These are phyloP conservation scores for Davidsoniella neocaledoniae DNA, from an alignment of 2,329 filamentous ascomycete species.

Conservation along the genomic window DNA sequence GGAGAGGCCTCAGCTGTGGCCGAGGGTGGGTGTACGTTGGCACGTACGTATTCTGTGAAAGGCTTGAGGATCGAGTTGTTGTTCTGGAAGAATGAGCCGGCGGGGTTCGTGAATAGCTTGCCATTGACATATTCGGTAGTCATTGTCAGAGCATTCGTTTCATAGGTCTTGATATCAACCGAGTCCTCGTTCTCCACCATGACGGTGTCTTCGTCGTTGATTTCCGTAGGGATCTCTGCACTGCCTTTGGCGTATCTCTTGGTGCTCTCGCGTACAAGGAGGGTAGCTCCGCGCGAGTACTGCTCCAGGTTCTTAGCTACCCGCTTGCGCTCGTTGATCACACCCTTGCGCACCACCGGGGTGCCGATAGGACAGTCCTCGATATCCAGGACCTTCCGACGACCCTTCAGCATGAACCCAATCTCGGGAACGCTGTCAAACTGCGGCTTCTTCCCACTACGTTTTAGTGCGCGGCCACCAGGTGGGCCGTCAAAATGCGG, in stretches of 20 bases:
- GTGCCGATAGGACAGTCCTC: constrained; percentile 96
- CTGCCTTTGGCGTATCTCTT: constrained; percentile 40
- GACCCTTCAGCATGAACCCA: constrained; percentile 82
- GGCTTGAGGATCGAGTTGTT: constrained; percentile 90
- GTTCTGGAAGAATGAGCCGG: constrained; percentile 96
- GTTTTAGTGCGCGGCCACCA: constrained; percentile 30
- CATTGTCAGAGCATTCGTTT: constrained; percentile 69
- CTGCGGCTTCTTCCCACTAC: constrained; percentile 27
- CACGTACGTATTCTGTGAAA: constrained; percentile 77
- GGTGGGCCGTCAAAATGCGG: constrained; percentile 82
- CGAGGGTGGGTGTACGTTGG: constrained; percentile 48
- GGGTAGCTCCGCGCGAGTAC: constrained; percentile 70
- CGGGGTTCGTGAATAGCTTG: constrained; percentile 78
- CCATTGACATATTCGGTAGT: constrained; percentile 77
- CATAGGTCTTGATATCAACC: constrained; percentile 69
- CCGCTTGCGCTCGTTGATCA: constrained; percentile 61
- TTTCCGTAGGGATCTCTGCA: constrained; percentile 16
- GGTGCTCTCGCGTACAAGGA: constrained; percentile 78
- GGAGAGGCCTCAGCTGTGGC: constrained; percentile 17
- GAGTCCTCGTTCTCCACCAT: constrained; percentile 31
- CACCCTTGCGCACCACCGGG: constrained; percentile 61
- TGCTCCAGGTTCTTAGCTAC: constrained; percentile 52
- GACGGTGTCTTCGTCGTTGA: constrained; percentile 22
- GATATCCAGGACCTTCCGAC: constrained; percentile 68
- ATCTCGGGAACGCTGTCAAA: constrained; percentile 58